These are phyloP conservation scores for Scheffersomyces cryptocercus DNA, from an alignment of 1,139 yeast species.

Conservation along the genomic window DNA sequence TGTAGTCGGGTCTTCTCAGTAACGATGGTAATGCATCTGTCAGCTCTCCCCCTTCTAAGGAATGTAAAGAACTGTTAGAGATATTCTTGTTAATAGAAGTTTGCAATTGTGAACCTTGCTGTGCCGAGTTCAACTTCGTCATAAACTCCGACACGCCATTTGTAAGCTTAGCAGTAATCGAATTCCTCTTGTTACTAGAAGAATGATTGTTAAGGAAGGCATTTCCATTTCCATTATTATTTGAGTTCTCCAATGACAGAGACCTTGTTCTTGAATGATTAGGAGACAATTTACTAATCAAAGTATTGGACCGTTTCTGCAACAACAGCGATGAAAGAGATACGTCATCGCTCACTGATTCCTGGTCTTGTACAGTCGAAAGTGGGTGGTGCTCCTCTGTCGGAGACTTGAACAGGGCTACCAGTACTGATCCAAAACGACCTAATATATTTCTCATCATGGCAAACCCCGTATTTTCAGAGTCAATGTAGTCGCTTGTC, in stretches of 20 bases:
- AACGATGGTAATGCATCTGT: slow-evolving; percentile 9
- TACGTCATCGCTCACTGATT: slow-evolving; percentile 1
- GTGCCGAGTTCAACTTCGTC: slow-evolving; percentile 37
- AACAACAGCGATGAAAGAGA: slow-evolving; percentile 2
- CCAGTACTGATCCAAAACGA: slow-evolving; percentile 32
- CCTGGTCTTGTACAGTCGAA: slow-evolving; percentile 6
- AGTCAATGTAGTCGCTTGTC: slow-evolving; percentile 11
- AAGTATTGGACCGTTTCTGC: slow-evolving; percentile 26
- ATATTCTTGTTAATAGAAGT: slow-evolving; percentile 18
- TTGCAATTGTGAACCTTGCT: slow-evolving; percentile 4
- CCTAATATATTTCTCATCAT: slow-evolving; percentile 41
- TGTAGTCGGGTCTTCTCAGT: slow-evolving; percentile 27
- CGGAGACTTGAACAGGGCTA: slow-evolving; percentile 13
- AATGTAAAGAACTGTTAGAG: slow-evolving; percentile 33
- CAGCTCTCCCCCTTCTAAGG: slow-evolving; percentile 27
- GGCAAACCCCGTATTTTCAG: slow-evolving; percentile 22
- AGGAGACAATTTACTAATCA: slow-evolving; percentile 35
- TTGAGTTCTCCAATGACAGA: slow-evolving; percentile 31
- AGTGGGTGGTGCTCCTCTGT: slow-evolving; percentile 13
- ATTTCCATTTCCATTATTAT: slow-evolving; percentile 3
- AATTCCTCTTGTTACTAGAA: slow-evolving; percentile 22
- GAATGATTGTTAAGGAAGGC: not conserved
- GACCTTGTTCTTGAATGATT: slow-evolving; percentile 39
- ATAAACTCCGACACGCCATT: slow-evolving; percentile 44
- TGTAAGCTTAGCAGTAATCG: slow-evolving; percentile 42